A percentile compares a stretch with the other conserved stretches of the same genome.
Evolutionary conservation across 768 basidiomycete genomes (phyloP).

Genomic region (Lyophyllum decastes): DNA sequence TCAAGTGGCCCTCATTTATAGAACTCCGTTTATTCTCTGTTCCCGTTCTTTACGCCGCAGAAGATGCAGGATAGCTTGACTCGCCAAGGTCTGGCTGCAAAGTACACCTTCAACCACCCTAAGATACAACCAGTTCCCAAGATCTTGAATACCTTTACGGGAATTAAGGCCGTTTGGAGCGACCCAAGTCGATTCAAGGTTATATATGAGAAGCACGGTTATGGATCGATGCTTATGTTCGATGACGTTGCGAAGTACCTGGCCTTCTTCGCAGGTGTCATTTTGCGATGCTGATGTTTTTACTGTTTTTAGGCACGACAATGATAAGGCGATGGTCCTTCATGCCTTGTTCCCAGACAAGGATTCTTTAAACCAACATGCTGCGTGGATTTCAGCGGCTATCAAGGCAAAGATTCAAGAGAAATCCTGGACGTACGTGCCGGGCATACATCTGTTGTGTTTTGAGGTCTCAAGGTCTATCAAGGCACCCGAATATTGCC

Average conservation of each 20-base stretch:
- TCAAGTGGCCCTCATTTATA: background rate
- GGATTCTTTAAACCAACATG: conserved; percentile 28
- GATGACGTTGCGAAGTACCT: conserved; percentile 37
- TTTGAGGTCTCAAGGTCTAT: background rate
- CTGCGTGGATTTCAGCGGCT: conserved; percentile 29
- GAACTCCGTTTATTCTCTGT: conserved; percentile 20
- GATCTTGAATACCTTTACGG: conserved; percentile 33
- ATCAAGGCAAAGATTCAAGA: conserved; percentile 30
- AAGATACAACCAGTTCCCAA: conserved; percentile 24
- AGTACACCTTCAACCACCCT: conserved; percentile 45
- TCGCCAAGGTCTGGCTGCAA: conserved; percentile 35
- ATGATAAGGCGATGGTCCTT: conserved; percentile 27
- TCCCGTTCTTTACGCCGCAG: conserved; percentile 47
- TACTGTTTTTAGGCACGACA: conserved; percentile 26
- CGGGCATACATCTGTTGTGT: background rate
- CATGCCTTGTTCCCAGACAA: conserved; percentile 39
- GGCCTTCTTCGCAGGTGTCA: background rate
- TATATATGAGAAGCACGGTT: conserved; percentile 39
- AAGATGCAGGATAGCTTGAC: conserved; percentile 36
- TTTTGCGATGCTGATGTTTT: no score
- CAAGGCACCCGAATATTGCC: background rate
- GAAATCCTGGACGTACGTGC: conserved; percentile 28
- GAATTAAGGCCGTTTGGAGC: conserved; percentile 34
- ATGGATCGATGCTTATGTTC: conserved; percentile 41
- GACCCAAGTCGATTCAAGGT: conserved; percentile 38